A percentile compares a stretch with the other conserved stretches of the same genome.
phyloP scores from a whole-genome alignment of 2,329 filamentous ascomycete genomes.

The Ceratocystis variospora region DNA sequence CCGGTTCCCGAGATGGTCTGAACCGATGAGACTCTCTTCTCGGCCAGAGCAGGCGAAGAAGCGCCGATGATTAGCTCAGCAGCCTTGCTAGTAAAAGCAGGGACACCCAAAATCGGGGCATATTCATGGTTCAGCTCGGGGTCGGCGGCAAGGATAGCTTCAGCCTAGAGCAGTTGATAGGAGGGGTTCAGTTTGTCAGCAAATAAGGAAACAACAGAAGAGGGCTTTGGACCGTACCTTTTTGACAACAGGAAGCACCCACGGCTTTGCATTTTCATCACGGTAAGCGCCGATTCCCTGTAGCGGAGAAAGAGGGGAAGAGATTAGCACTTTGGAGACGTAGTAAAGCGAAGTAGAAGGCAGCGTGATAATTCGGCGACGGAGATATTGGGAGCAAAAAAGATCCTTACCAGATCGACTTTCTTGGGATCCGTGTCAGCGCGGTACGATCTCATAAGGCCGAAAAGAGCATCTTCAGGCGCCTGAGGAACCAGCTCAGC shows the following conservation, averaged over 20 bases:
- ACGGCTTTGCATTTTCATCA: constrained; percentile 90
- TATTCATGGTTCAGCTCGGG: constrained; percentile 96
- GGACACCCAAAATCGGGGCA: constrained; percentile 82
- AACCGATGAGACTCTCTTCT: constrained; percentile 67
- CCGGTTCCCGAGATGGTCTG: constrained; percentile 97
- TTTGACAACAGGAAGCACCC: constrained; percentile 90
- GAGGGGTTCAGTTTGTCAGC: not conserved
- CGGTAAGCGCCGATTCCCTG: constrained; percentile 81
- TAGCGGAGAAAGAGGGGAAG: constrained; percentile 7
- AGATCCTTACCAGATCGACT: constrained; percentile 64
- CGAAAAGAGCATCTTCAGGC: constrained; percentile 89
- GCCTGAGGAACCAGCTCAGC: constrained; percentile 71
- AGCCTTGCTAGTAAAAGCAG: constrained; percentile 74
- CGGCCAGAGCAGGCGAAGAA: constrained; percentile 65
- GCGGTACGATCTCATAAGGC: constrained; percentile 75
- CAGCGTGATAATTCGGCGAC: not conserved
- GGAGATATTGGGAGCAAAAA: not conserved
- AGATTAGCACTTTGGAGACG: not conserved
- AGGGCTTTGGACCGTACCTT: constrained; percentile 48
- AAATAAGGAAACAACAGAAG: not conserved
- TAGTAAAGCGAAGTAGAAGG: not conserved
- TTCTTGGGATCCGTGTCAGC: constrained; percentile 67
- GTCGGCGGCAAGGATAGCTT: constrained; percentile 76
- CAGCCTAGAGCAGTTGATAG: constrained; percentile 49
- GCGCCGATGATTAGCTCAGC: constrained; percentile 77